Percentiles rank a stretch among this genome's conserved stretches.
phyloP scores from a whole-genome alignment of 164 flowering plant species.

The Magnolia sinica region DNA sequence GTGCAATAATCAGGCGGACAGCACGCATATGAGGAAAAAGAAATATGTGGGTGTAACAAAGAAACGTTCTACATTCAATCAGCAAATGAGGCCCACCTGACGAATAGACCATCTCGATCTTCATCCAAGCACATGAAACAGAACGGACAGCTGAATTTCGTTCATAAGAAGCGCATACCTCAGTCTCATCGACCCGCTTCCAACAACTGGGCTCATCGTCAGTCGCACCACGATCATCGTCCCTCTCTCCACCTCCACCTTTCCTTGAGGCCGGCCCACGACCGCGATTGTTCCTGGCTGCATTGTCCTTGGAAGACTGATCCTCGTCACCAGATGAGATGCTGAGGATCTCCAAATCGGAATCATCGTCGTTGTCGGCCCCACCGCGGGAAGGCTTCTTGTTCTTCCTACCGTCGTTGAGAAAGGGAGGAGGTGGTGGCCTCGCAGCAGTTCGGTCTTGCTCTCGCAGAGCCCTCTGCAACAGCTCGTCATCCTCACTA shows the following conservation, averaged over 20 bases:
- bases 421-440: slow-evolving; percentile 37
- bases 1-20: too few relatives aligned
- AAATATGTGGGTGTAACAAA: too few relatives aligned
- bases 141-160: not conserved
- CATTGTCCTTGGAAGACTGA: slow-evolving; percentile 31
- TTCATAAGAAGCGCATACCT: slow-evolving; percentile 38
- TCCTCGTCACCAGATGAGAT: slow-evolving; percentile 98
- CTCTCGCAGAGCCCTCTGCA: slow-evolving; percentile 86
- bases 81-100: too few relatives aligned
- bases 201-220: slow-evolving; percentile 83
- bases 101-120: too few relatives aligned
- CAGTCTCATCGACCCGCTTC: slow-evolving; percentile 90
- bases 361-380: slow-evolving; percentile 82
- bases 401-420: not conserved
- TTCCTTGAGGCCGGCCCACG: slow-evolving; percentile 17
- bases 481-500: slow-evolving; percentile 71
- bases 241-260: slow-evolving; percentile 39
- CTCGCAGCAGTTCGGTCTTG: slow-evolving; percentile 66
- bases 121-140: too few relatives aligned
- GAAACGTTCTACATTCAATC: too few relatives aligned
- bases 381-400: slow-evolving; percentile 15
- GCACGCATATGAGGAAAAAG: too few relatives aligned
- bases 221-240: not conserved
- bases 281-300: slow-evolving; percentile 22
- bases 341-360: slow-evolving; percentile 94